These are phyloP conservation scores for Lactifluus piperatus DNA, from an alignment of 768 basidiomycete species.

Conservation along the genomic window DNA sequence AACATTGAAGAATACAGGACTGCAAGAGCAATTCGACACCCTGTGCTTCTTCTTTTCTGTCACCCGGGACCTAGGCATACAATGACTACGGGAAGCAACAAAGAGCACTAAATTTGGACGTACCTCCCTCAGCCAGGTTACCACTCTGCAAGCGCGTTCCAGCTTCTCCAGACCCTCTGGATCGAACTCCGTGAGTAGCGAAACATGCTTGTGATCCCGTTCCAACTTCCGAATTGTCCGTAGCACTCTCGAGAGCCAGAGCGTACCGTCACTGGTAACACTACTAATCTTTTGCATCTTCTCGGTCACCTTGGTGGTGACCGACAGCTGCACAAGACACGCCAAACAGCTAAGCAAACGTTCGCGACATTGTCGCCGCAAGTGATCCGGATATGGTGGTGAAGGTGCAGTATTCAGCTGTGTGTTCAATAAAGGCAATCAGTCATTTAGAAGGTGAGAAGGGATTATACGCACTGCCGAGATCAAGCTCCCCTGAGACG, in stretches of 20 bases:
- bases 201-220: constrained; percentile 60
- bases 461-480: constrained; percentile 42
- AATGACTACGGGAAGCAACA: not conserved
- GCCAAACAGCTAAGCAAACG: constrained; percentile 67
- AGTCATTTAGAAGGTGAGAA: not conserved
- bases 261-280: constrained; percentile 60
- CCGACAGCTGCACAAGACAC: constrained; percentile 55
- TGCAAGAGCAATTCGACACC: constrained; percentile 67
- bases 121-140: constrained; percentile 40
- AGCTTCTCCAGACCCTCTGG: constrained; percentile 45
- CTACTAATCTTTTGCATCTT: constrained; percentile 48
- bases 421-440: constrained; percentile 1
- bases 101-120: not conserved
- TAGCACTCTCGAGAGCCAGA: constrained; percentile 70
- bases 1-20: constrained; percentile 62
- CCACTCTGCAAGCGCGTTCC: constrained; percentile 35
- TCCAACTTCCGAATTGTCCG: constrained; percentile 47
- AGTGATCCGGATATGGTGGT: constrained; percentile 64
- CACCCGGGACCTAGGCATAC: constrained; percentile 29
- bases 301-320: constrained; percentile 41
- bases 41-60: constrained; percentile 45
- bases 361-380: constrained; percentile 56
- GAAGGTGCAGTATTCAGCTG: constrained; percentile 56
- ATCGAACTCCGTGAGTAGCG: constrained; percentile 41
- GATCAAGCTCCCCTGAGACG: constrained; percentile 54